Base-by-base conservation (phyloP, 129 eudicot species). In the Solidago caesia region DNA sequence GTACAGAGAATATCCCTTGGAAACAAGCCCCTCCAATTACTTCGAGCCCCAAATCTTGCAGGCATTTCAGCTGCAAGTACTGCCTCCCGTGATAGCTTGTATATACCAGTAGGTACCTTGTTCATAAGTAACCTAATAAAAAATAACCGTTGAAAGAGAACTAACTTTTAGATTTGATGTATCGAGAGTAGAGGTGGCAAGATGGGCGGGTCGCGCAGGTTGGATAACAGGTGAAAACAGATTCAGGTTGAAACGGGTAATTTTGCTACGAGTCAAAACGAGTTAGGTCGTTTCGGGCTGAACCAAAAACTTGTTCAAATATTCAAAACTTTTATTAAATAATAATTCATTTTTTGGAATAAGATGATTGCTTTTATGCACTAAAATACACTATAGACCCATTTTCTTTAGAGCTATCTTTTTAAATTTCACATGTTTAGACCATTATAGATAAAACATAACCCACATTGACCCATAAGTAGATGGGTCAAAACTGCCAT, bases 21-120 rank as follows among this genome's bases (percentile, higher is more conserved):
- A 49, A 69, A 81, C n/a, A 83, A 69, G 64, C 99, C 97, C 79
- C 90, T 87, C 99, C 99, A 94, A 72, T 87, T 89, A 82, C 85
- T 79, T 76, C 84, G 83, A 21, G 90, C 79, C 44, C 90, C 86
- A 33, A 83, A 91, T 7, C 73, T 81, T 77, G 44, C 64, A 64
- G 99, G 99, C 81, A 95, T 71, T 76, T 91, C 90, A 7, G 94
- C 97, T 72, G 85, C 87, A 77, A 95, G 85, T 65, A 91, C 49
- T 21, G 96, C 89, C 44, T 89, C 96, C 67, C 99, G 87, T 27
- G 97, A 91, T 70, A 91, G 15, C 80, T 87, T 91, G 83, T 88
- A 89, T 56, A 82, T 66, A 12, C 99, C 97, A 71, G 74, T 76
- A 41, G 99, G 99, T 62, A 76, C 75, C 86, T 80, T 95, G 33